Evolutionary conservation across 2,329 filamentous ascomycete species (phyloP).

Genomic region (Aspergillus neoniger): DNA sequence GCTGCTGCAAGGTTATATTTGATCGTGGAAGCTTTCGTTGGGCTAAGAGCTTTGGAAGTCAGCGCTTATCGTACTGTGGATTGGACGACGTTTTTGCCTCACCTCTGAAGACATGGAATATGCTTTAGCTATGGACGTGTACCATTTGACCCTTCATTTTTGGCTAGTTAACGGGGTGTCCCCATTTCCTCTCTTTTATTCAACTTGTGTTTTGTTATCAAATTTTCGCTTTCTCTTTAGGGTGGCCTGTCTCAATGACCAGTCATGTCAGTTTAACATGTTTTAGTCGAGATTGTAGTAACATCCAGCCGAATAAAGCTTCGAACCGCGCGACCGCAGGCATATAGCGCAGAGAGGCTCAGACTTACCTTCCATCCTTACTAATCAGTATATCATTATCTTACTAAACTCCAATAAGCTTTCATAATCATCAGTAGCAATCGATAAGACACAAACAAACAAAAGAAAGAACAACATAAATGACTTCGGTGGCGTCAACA

Average conservation of each 20-base stretch:
- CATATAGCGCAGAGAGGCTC: not conserved
- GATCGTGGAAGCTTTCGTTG: not conserved
- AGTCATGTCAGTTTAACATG: not conserved
- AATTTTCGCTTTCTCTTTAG: no score
- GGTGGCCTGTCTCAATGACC: not conserved
- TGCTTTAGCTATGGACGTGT: not conserved
- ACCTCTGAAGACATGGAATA: not conserved
- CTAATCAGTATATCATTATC: not conserved
- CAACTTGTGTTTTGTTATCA: no score
- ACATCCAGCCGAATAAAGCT: not conserved
- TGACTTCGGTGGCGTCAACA: no score
- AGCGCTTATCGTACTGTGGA: not conserved
- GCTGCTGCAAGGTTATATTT: not conserved
- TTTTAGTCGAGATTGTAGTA: not conserved
- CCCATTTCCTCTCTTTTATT: no score
- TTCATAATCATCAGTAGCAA: no score
- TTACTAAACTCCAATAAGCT: no score
- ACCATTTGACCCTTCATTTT: no score
- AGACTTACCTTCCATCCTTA: not conserved
- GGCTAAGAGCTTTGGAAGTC: not conserved
- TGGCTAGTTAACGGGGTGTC: no score
- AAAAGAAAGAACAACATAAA: no score
- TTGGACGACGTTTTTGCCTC: not conserved
- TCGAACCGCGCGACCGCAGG: not conserved
- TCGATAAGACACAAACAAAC: no score